A percentile compares a stretch with the other conserved stretches of the same genome.
These are phyloP conservation scores for Ampelocalamus luodianensis DNA, from an alignment of 176 grass and related monocot genomes.

Conservation along the genomic window DNA sequence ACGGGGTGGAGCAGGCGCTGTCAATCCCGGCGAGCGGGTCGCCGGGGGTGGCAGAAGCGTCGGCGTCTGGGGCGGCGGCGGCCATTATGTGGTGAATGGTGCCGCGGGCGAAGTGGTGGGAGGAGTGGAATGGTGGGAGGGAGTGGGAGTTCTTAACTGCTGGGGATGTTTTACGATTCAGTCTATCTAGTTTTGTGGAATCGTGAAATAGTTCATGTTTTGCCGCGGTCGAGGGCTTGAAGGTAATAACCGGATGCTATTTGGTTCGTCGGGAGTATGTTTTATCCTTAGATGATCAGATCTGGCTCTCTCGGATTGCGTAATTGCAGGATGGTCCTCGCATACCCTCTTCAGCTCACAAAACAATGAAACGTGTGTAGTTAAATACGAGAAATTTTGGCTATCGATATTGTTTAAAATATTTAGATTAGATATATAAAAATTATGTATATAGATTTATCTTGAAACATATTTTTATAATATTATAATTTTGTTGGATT, in stretches of 20 bases:
- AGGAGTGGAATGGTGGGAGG: background rate
- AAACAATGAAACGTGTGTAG: too few species aligned
- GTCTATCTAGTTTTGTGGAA: fast-evolving
- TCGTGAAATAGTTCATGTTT: fast-evolving
- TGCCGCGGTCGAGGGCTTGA: fast-evolving
- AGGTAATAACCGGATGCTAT: fast-evolving
- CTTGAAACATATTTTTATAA: too few species aligned
- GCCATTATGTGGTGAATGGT: background rate
- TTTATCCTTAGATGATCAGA: background rate
- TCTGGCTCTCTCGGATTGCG: constrained; percentile 26
- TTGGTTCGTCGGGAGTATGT: background rate
- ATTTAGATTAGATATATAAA: too few species aligned
- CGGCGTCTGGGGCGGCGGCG: background rate
- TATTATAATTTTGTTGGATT: too few species aligned
- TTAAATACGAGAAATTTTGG: too few species aligned
- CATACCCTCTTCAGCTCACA: too few species aligned
- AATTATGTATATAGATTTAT: too few species aligned
- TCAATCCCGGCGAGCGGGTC: constrained; percentile 11
- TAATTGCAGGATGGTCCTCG: constrained; percentile 13
- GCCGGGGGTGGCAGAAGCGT: background rate
- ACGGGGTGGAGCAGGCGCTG: constrained; percentile 72
- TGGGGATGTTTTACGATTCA: background rate
- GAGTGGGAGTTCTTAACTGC: constrained; percentile 33
- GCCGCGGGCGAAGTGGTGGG: background rate
- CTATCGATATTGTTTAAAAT: too few species aligned